phyloP scores from a whole-genome alignment of 2,329 filamentous ascomycete genomes.

The Pseudogymnoascus sp. region DNA sequence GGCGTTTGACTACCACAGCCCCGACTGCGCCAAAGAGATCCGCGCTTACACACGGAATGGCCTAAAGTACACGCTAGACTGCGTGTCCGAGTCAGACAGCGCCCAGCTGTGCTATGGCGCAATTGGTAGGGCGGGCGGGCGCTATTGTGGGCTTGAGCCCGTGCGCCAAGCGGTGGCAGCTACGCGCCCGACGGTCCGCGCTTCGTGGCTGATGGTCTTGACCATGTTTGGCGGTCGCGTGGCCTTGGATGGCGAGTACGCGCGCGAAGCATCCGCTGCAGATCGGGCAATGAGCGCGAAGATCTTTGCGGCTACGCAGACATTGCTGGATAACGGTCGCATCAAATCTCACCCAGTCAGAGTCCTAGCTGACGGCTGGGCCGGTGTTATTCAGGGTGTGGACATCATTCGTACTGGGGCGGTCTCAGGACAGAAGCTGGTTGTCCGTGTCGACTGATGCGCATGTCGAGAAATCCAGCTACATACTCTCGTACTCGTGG shows the following conservation, averaged over 20 bases:
- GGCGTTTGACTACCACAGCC: slow-evolving; percentile 38
- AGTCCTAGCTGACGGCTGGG: slow-evolving; percentile 7
- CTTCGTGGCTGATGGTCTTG: slow-evolving; percentile 27
- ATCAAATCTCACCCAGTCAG: slow-evolving; percentile 26
- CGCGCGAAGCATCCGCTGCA: slow-evolving; percentile 13
- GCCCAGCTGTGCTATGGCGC: slow-evolving; percentile 34
- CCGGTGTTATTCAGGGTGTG: slow-evolving; percentile 16
- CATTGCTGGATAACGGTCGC: slow-evolving; percentile 30
- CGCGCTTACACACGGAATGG: slow-evolving; percentile 32
- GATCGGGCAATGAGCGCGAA: slow-evolving; percentile 13
- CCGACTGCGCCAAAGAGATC: slow-evolving; percentile 20
- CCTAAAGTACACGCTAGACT: slow-evolving; percentile 37
- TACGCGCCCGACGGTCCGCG: slow-evolving; percentile 17
- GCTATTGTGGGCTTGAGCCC: slow-evolving; percentile 33
- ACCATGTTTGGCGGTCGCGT: slow-evolving; percentile 24
- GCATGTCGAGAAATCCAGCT: background rate
- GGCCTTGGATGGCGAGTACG: slow-evolving; percentile 21
- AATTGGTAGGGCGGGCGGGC: slow-evolving; percentile 33
- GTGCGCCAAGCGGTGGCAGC: slow-evolving; percentile 17
- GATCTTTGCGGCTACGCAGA: slow-evolving; percentile 11
- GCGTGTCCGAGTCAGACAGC: slow-evolving; percentile 31
- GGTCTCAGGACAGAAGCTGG: slow-evolving; percentile 19
- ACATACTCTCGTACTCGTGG: background rate
- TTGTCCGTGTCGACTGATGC: slow-evolving; percentile 8
- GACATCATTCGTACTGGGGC: slow-evolving; percentile 9